Percentiles rank a stretch among this genome's conserved stretches.
Evolutionary conservation across 2,329 filamentous ascomycete genomes (phyloP).

Genomic region (Rhynchosporium secalis): DNA sequence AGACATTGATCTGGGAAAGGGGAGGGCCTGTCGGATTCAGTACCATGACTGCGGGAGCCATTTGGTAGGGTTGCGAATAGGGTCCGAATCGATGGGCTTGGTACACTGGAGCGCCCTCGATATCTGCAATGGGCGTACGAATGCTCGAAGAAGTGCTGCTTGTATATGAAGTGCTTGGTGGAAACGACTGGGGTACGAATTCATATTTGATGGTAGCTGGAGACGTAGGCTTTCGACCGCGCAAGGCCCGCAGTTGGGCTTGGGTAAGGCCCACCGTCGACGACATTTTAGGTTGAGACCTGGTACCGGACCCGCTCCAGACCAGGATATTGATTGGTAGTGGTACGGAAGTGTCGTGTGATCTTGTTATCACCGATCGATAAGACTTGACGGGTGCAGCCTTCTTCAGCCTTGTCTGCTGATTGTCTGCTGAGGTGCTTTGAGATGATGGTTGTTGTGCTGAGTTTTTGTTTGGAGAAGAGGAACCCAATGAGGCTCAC

Average conservation of each 20-base stretch:
- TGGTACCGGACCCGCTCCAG: too few species aligned
- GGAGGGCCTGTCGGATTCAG: slow-evolving; percentile 32
- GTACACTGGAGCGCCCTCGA: background rate
- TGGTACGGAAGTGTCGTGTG: background rate
- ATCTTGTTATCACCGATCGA: slow-evolving; percentile 1
- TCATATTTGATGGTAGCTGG: background rate
- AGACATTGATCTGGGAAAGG: slow-evolving; percentile 42
- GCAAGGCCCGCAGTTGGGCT: background rate
- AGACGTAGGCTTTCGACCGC: background rate
- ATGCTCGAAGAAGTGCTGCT: background rate
- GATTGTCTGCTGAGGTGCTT: too few species aligned
- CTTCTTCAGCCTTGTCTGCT: slow-evolving; percentile 3
- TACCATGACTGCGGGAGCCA: slow-evolving; percentile 12
- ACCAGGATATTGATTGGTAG: background rate
- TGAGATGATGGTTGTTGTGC: background rate
- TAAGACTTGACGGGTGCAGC: slow-evolving; percentile 1
- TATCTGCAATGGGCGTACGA: background rate
- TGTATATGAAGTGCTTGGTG: background rate
- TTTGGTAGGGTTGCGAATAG: slow-evolving; percentile 2
- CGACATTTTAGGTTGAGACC: background rate
- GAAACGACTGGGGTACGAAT: background rate
- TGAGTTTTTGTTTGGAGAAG: background rate
- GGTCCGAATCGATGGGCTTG: slow-evolving; percentile 2
- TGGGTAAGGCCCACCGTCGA: background rate
- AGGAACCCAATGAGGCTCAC: too few species aligned